phyloP scores from a whole-genome alignment of 768 basidiomycete species.

The Postia placenta region DNA sequence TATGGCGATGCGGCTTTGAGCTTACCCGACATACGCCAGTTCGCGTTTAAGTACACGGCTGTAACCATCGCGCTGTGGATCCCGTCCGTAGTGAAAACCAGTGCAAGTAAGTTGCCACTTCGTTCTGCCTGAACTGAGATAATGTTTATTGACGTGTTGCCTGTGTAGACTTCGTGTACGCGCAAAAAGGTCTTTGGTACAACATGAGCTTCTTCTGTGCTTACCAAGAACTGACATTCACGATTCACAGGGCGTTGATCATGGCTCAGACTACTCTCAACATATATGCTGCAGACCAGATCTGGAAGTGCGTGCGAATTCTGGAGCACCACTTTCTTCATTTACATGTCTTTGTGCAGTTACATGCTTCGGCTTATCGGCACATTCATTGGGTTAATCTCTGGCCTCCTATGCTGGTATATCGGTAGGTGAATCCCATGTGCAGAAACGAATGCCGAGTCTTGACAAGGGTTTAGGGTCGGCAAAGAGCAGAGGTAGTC shows the following conservation, averaged over 20 bases:
- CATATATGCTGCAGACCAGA: constrained; percentile 53
- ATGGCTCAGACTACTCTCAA: constrained; percentile 56
- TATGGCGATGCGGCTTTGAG: no score
- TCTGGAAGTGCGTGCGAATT: constrained; percentile 34
- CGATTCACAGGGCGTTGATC: constrained; percentile 41
- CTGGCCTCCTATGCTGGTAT: constrained; percentile 47
- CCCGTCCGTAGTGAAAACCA: constrained; percentile 34
- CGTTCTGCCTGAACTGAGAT: not conserved
- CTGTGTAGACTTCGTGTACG: constrained; percentile 35
- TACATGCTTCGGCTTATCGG: constrained; percentile 41
- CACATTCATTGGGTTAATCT: constrained; percentile 40
- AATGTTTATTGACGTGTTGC: not conserved
- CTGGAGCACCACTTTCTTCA: not conserved
- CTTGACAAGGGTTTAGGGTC: constrained; percentile 24
- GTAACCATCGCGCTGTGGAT: constrained; percentile 48
- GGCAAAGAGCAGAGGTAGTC: constrained; percentile 42
- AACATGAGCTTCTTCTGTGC: no score
- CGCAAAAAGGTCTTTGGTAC: constrained; percentile 41
- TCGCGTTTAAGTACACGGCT: constrained; percentile 44
- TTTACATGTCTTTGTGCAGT: constrained; percentile 12
- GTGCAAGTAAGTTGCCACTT: constrained; percentile 32
- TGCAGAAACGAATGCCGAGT: no score
- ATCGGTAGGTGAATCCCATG: constrained; percentile 30
- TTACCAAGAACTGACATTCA: not conserved
- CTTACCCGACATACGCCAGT: constrained; percentile 27